These are phyloP conservation scores for Beauveria brongniartii DNA, from an alignment of 2,329 filamentous ascomycete species.

Conservation along the genomic window DNA sequence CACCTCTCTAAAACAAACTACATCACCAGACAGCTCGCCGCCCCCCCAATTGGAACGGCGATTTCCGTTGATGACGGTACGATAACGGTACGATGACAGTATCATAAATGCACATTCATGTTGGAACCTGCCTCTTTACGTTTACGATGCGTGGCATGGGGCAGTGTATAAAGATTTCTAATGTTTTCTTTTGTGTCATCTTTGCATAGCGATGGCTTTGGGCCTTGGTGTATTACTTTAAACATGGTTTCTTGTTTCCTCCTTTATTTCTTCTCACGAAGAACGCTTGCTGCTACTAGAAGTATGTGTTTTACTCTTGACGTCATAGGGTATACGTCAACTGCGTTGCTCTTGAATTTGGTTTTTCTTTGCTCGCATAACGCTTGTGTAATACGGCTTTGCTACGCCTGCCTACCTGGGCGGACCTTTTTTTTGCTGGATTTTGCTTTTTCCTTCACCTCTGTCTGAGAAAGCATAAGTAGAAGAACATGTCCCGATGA, in stretches of 20 bases:
- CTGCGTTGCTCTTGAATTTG: not conserved
- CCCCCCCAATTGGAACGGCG: constrained; percentile 41
- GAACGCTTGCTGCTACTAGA: not conserved
- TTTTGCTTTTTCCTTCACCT: not conserved
- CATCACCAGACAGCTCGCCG: constrained; percentile 45
- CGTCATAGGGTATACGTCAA: not conserved
- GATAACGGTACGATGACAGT: constrained; percentile 25
- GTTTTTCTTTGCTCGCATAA: not conserved
- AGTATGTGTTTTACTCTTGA: not conserved
- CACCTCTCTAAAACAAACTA: constrained; percentile 41
- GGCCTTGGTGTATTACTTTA: constrained; percentile 16
- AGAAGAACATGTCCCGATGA: not conserved
- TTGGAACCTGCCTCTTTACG: constrained; percentile 13
- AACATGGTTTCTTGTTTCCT: constrained; percentile 13
- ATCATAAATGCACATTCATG: constrained; percentile 5
- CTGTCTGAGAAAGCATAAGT: too few species aligned
- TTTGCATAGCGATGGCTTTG: constrained; percentile 31
- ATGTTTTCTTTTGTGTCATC: constrained; percentile 17
- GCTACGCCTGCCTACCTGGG: not conserved
- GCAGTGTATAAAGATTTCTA: constrained; percentile 11
- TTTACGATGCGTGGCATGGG: constrained; percentile 2
- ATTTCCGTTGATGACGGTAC: constrained; percentile 59
- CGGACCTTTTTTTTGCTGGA: not conserved
- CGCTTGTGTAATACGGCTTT: not conserved
- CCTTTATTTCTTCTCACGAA: not conserved